Conservation (phyloP, 352 stramenopile genomes). For the Phytophthora ramorum region DNA sequence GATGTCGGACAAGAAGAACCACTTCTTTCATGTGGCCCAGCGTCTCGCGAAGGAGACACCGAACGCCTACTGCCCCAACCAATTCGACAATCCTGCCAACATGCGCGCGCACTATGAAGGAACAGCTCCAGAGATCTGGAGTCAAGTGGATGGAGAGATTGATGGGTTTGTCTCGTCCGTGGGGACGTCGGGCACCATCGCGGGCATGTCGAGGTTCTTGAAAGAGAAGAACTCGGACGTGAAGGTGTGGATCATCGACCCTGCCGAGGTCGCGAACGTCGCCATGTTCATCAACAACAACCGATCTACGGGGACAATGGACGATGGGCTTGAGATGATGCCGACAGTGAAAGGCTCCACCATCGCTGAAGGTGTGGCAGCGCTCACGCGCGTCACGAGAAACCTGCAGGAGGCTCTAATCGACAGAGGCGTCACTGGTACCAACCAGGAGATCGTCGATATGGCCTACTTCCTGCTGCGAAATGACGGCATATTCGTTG, state of each 20-base stretch:
- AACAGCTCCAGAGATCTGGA: slow-evolving; percentile 91
- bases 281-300: slow-evolving; percentile 85
- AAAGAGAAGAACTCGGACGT: slow-evolving; percentile 83
- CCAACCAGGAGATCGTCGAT: slow-evolving; percentile 93
- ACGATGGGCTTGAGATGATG: slow-evolving; percentile 92
- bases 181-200: slow-evolving; percentile 93
- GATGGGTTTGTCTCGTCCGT: slow-evolving; percentile 93
- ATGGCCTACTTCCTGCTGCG: slow-evolving; percentile 93
- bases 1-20: slow-evolving; percentile 69
- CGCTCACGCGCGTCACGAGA: slow-evolving; percentile 91
- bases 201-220: slow-evolving; percentile 93
- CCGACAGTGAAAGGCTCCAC: slow-evolving; percentile 81
- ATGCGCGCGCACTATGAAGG: slow-evolving; percentile 71
- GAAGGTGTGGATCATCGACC: slow-evolving; percentile 80
- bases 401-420: slow-evolving; percentile 92
- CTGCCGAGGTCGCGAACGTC: slow-evolving; percentile 84
- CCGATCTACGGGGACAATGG: slow-evolving; percentile 63
- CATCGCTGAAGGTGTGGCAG: slow-evolving; percentile 94
- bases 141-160: slow-evolving; percentile 87
- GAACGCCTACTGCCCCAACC: slow-evolving; percentile 63
- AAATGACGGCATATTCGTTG: slow-evolving; percentile 94
- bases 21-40: slow-evolving; percentile 83
- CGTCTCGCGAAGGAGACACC: slow-evolving; percentile 43
- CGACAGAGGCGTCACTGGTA: slow-evolving; percentile 92
- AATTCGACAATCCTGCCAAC: slow-evolving; percentile 86